Evolutionary conservation across 495 filamentous ascomycete species (phyloP), one percentile per base, ranked within the genome.

Genomic region (Parathielavia appendiculata): DNA sequence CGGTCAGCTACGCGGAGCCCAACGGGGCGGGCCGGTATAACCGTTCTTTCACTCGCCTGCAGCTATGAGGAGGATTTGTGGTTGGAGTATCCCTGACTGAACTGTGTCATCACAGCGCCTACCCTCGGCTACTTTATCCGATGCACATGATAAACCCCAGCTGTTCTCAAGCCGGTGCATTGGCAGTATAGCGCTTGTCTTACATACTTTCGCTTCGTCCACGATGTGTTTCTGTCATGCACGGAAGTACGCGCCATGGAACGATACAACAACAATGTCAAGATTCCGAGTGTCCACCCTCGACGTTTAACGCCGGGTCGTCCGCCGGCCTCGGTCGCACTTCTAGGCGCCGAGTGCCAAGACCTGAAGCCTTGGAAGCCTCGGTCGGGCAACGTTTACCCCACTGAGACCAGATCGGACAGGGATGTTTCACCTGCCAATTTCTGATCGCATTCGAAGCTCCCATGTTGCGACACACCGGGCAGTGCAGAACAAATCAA

Each of bases 11-110:
- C 51, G 32, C 13, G 7, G 35, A 22, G 4, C 7, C 36, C 51
- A 53, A 32, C 51, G 51, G 51, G 14, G 51, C 51, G 51, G 51
- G 51, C 38, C 51, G 51, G 16, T 19, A 43, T 36, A 53, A 43
- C 51, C 51, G 51, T 38, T 19, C 40, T 4, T 14, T 13, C n/a
- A 5, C 39, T 41, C 39, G n/a, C 39, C 9, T 11, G 34, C 34
- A 35, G 34, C 35, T 14, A 4, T 9, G 10, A 38, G 9, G 35
- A 38, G 35, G 35, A 10, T 10, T 39, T 39, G 35, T 38, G 34
- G 34, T 38, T 38, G 35, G 35, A 38, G 13, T 9, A 10, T 9
- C 11, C 35, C 35, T 38, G 35, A 10, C 1, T 38, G 9, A 38
- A 38, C 35, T 38, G 4, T 11, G 35, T 38, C n/a, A n/a, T n/a